Conservation (phyloP, 1,284 basidiomycete species). For the Trichosporon ovoides region DNA sequence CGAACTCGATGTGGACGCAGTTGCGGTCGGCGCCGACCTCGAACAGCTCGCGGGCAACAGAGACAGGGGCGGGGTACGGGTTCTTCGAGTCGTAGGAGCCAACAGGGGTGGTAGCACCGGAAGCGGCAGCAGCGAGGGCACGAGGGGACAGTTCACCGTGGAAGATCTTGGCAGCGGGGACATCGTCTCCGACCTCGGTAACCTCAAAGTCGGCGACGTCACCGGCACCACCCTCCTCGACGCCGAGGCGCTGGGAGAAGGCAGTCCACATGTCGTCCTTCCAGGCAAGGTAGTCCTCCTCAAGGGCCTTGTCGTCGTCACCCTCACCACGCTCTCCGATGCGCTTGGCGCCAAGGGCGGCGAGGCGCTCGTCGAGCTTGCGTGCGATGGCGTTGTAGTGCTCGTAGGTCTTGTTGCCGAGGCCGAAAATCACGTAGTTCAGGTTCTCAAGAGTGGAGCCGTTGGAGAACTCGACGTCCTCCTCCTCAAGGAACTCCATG, state of each 20-base stretch:
- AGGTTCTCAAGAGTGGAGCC: slow-evolving; percentile 72
- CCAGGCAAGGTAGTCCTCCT: slow-evolving; percentile 99
- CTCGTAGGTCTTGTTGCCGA: slow-evolving; percentile 93
- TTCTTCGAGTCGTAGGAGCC: slow-evolving; percentile 76
- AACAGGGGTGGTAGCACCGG: slow-evolving; percentile 53
- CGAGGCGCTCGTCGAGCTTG: slow-evolving; percentile 68
- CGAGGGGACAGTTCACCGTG: slow-evolving; percentile 86
- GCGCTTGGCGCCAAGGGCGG: slow-evolving; percentile 74
- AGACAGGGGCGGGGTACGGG: slow-evolving; percentile 83
- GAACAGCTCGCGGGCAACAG: slow-evolving; percentile 77
- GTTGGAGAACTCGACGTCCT: slow-evolving; percentile 72
- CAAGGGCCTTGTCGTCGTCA: slow-evolving; percentile 99
- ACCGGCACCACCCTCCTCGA: slow-evolving; percentile 93
- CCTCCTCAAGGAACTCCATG: slow-evolving; percentile 84
- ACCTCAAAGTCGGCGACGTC: slow-evolving; percentile 94
- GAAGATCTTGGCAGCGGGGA: slow-evolving; percentile 78
- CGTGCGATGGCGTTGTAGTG: slow-evolving; percentile 89
- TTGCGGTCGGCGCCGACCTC: slow-evolving; percentile 68
- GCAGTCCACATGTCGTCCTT: slow-evolving; percentile 95
- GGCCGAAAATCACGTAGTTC: slow-evolving; percentile 91
- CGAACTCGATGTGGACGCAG: slow-evolving; percentile 92
- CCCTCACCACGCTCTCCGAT: slow-evolving; percentile 95
- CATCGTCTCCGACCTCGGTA: slow-evolving; percentile 61
- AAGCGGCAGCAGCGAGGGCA: slow-evolving; percentile 56
- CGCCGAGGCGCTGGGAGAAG: slow-evolving; percentile 71